Base-by-base conservation (phyloP, 345 rosid genomes). In the Hibiscus trionum region DNA sequence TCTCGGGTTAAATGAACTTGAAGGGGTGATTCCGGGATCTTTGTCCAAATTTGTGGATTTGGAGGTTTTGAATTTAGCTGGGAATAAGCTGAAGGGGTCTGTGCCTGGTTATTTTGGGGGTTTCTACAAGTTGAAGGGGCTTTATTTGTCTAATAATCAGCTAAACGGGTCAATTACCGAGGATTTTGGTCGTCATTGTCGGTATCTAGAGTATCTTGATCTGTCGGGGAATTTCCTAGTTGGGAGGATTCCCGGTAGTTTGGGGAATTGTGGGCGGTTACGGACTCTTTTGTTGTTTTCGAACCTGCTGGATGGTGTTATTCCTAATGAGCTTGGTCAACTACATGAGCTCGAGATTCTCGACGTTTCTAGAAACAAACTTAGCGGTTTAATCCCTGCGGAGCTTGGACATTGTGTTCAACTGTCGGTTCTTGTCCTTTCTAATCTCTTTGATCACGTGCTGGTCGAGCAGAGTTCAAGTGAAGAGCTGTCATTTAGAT, bases 291-390 rank as follows among this genome's bases (percentile, higher is more conserved):
- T 79, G 70, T 4, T 79, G 79, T 79, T 62, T 35, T 71, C 80
- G 2, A 82, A 82, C 50, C 33, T 75, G 80, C 64, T 82, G 8
- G 74, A 72, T 67, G 80, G 75, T 17, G 69, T 37, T 31, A 77
- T 82, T 74, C 85, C 85, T 17, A 21, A 33, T 26, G 37, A 66
- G 12, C 76, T 82, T 16, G 80, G 82, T 14, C 64, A 12, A 71
- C 82, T 82, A n/a, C 27, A 53, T 16, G 72, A 77, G 47, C 82
- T 82, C 15, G 75, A 75, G 49, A 74, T 76, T 15, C 55, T 82
- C 72, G 85, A 82, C 29, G 67, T 82, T 44, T 82, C 85, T 14
- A 76, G 80, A 69, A 82, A 79, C 59, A 55, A 46, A 58, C 80
- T 79, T 56, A 77, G 81, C 4, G 83, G 83, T 29, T 14, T 73